Evolutionary conservation across 2,329 filamentous ascomycete species (phyloP), one percentile per base, ranked within the genome.

Genomic region (Claviceps fusiformis): DNA sequence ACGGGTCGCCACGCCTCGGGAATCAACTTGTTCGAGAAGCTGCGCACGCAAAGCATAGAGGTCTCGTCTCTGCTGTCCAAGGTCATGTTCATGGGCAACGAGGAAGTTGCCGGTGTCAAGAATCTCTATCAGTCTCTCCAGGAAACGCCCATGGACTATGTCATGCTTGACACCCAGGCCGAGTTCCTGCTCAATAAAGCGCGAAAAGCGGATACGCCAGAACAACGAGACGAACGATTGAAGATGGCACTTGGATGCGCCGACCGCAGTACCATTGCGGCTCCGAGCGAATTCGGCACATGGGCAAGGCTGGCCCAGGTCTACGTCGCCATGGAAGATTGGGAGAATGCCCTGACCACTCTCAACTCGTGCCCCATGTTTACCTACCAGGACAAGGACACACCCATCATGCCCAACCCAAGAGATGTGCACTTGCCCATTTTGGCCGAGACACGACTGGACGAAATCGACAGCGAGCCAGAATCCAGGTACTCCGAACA

Each of bases 311-410:
- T 98, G 59, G 91, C 91, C 2, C 89, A 97, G 67, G 87, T 97
- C 37, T 98, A 98, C 63, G 88, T 97, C 55, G 82, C 86, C 52
- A 82, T 95, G 71, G 93, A 98, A 68, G 89, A 95, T 66, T 98
- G 93, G 90, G 93, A 97, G 66, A 83, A 97, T 62, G 93, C 93
- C 0, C 79, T 98, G 29, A 84, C 95, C 5, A 97, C 93, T 4
- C 78, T 98, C 53, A 98, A 98, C 72, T 98, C 93, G 19, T 98
- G 93, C 69, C 93, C 93, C 9, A 98, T 98, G 93, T 98, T 98
- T 70, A 98, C 93, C 7, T 97, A 98, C 70, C 93, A 97, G 70
- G 93, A 98, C 71, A 97, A 96, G 70, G 93, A 98, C 68, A 86
- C 90, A 6, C 93, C 93, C 3, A 74, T 93, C 57, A 92, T 97